These are phyloP conservation scores for Cinchona pubescens DNA, from an alignment of 257 asterid genomes.

Conservation along the genomic window DNA sequence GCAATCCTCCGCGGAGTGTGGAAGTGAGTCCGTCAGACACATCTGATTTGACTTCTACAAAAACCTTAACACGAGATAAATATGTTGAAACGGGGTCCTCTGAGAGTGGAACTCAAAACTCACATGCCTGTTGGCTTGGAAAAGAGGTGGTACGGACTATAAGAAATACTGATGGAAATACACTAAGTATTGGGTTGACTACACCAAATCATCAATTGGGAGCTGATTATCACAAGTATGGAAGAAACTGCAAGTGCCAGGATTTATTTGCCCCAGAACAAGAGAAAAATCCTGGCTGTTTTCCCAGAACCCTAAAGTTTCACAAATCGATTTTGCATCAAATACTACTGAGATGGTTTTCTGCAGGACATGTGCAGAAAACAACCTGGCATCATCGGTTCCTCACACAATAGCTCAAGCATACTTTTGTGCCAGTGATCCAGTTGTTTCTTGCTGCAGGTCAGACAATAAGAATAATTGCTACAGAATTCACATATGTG, in stretches of 20 bases:
- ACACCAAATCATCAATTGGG: slow-evolving; percentile 27
- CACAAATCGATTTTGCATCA: slow-evolving; percentile 18
- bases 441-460: slow-evolving; percentile 26
- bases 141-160: slow-evolving; percentile 46
- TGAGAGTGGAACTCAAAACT: slow-evolving; percentile 50
- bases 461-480: slow-evolving; percentile 17
- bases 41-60: slow-evolving; percentile 36
- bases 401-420: slow-evolving; percentile 25
- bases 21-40: slow-evolving; percentile 44
- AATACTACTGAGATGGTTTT: slow-evolving; percentile 15
- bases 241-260: slow-evolving; percentile 22
- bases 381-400: slow-evolving; percentile 22
- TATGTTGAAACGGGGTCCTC: slow-evolving; percentile 51
- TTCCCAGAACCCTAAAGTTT: slow-evolving; percentile 27
- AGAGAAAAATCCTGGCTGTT: slow-evolving; percentile 37
- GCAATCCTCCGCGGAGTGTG: slow-evolving; percentile 38
- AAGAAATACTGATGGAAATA: slow-evolving; percentile 58
- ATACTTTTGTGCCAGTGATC: slow-evolving; percentile 27
- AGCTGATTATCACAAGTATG: slow-evolving; percentile 24
- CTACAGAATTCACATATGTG: slow-evolving; percentile 24
- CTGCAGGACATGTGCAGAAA: slow-evolving; percentile 16
- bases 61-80: slow-evolving; percentile 41
- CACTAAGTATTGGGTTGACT: slow-evolving; percentile 40
- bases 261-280: slow-evolving; percentile 27
- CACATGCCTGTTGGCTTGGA: slow-evolving; percentile 51